Percentiles rank a stretch among this genome's conserved stretches.
phyloP scores from a whole-genome alignment of 805 yeast species.

The Starmerella apis region DNA sequence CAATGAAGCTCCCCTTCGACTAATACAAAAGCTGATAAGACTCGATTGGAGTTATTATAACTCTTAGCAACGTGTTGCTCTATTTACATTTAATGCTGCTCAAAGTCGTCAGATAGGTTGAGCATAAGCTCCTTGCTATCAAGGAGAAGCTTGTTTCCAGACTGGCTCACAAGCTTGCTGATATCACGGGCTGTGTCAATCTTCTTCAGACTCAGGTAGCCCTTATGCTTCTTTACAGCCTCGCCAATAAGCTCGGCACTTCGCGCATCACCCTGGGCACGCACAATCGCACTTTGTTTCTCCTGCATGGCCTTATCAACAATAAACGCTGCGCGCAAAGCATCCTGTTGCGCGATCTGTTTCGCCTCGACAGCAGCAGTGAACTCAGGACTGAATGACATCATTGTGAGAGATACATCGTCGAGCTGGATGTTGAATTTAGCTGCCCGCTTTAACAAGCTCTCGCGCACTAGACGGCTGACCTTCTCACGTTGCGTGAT shows the following conservation, averaged over 20 bases:
- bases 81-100: constrained; percentile 12
- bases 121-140: constrained; percentile 87
- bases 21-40: too few relatives aligned
- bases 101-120: constrained; percentile 66
- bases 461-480: constrained; percentile 81
- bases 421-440: constrained; percentile 80
- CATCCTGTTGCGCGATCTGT: constrained; percentile 99
- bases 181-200: constrained; percentile 95
- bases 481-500: constrained; percentile 99
- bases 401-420: constrained; percentile 90
- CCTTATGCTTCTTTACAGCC: constrained; percentile 91
- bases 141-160: constrained; percentile 84
- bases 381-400: constrained; percentile 97
- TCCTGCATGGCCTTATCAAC: constrained; percentile 97
- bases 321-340: constrained; percentile 93
- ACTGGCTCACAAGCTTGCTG: constrained; percentile 68
- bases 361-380: constrained; percentile 96
- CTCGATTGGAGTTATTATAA: too few relatives aligned
- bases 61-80: not conserved
- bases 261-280: constrained; percentile 97
- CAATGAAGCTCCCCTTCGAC: too few relatives aligned
- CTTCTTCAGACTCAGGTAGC: constrained; percentile 92
- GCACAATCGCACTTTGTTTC: constrained; percentile 92
- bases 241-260: constrained; percentile 98
- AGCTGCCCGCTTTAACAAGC: constrained; percentile 78